Evolutionary conservation across 306 rosid genomes (phyloP).

Genomic region (Cicer bijugum): DNA sequence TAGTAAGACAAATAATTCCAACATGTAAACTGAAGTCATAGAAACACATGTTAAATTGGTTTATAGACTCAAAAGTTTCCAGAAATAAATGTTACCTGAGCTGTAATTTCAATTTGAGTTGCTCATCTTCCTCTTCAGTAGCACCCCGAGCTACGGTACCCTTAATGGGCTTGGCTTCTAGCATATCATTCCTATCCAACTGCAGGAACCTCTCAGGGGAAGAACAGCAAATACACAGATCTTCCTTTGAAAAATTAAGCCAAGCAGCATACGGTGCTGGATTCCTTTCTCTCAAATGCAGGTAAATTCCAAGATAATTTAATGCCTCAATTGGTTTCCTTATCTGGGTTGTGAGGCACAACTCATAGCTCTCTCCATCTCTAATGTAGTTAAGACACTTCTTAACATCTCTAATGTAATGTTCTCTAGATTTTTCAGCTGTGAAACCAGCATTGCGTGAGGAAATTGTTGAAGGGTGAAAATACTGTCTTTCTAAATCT

Average conservation of each 20-base stretch:
- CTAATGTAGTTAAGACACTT: conserved; percentile 81
- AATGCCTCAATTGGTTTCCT: conserved; percentile 62
- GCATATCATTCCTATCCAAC: conserved; percentile 68
- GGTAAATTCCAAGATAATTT: conserved; percentile 73
- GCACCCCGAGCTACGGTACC: conserved; percentile 91
- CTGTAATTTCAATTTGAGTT: conserved; percentile 68
- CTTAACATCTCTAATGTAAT: conserved; percentile 71
- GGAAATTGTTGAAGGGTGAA: conserved; percentile 43
- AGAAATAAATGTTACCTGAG: conserved; percentile 63
- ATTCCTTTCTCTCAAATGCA: conserved; percentile 82
- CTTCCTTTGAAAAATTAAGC: conserved; percentile 85
- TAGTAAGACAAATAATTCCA: conserved; percentile 28
- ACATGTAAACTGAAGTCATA: conserved; percentile 11
- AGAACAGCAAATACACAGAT: conserved; percentile 81
- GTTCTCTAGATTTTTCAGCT: conserved; percentile 75
- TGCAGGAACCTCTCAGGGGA: conserved; percentile 94
- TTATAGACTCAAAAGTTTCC: conserved; percentile 22
- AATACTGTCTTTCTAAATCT: conserved; percentile 46
- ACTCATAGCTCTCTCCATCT: conserved; percentile 95
- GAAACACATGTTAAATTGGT: conserved; percentile 14
- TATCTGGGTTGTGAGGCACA: conserved; percentile 95
- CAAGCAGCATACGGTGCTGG: conserved; percentile 99
- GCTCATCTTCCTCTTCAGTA: conserved; percentile 76
- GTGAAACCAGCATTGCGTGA: conserved; percentile 55
- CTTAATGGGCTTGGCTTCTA: conserved; percentile 98